These are phyloP conservation scores for Lunasporangiospora selenospora DNA, from an alignment of 192 early-diverging fungal species.

Conservation along the genomic window DNA sequence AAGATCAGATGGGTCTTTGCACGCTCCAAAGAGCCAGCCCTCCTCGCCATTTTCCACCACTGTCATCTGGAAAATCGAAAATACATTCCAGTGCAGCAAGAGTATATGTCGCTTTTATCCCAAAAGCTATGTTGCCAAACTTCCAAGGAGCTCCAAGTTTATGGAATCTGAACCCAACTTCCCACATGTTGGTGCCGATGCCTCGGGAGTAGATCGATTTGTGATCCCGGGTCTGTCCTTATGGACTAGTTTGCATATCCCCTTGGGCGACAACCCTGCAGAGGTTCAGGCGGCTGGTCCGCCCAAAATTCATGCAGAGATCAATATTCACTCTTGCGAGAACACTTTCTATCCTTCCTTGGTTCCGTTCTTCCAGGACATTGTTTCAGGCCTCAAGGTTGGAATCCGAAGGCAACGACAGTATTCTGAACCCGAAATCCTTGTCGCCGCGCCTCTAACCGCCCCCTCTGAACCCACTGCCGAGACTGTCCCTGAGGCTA, in stretches of 20 bases:
- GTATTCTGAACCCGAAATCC: slow-evolving; percentile 17
- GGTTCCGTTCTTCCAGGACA: slow-evolving; percentile 73
- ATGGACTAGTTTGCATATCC: slow-evolving; percentile 53
- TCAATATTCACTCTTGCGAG: slow-evolving; percentile 71
- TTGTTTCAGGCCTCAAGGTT: slow-evolving; percentile 67
- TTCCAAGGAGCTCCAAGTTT: slow-evolving; percentile 39
- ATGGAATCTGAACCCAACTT: slow-evolving; percentile 41
- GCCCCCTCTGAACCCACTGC: slow-evolving; percentile 7
- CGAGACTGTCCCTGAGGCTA: background rate
- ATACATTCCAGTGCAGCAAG: slow-evolving; percentile 55
- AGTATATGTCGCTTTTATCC: slow-evolving; percentile 60
- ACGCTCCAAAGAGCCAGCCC: slow-evolving; percentile 12
- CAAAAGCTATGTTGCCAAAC: slow-evolving; percentile 51
- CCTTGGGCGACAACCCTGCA: slow-evolving; percentile 47
- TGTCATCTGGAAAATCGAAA: slow-evolving; percentile 56
- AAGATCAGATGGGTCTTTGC: background rate
- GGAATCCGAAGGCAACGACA: slow-evolving; percentile 52
- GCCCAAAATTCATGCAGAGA: slow-evolving; percentile 62
- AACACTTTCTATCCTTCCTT: slow-evolving; percentile 76
- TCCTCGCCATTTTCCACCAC: slow-evolving; percentile 1
- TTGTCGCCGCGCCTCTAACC: slow-evolving; percentile 13
- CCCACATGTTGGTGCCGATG: slow-evolving; percentile 24
- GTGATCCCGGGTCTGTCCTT: slow-evolving; percentile 60
- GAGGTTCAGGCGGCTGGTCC: slow-evolving; percentile 26
- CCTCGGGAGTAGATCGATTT: slow-evolving; percentile 56